Conservation (phyloP, 352 stramenopile species). For the Stramenopiles sp. region DNA sequence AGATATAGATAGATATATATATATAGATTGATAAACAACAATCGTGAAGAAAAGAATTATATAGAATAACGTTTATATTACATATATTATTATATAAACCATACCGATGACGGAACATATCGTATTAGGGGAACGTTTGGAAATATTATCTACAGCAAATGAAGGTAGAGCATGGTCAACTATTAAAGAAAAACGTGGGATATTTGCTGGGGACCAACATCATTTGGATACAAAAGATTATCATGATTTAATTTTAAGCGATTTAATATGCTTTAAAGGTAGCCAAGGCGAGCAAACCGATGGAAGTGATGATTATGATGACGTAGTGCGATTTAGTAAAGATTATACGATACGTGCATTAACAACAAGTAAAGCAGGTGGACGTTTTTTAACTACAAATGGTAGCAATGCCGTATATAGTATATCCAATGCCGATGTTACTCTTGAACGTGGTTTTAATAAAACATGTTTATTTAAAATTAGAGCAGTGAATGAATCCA, state of each 20-base stretch:
- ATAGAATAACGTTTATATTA: no score
- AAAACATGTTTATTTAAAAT: background rate
- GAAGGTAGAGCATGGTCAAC: background rate
- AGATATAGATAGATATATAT: no score
- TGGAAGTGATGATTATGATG: background rate
- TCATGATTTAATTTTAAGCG: background rate
- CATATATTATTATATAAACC: no score
- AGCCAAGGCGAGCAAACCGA: background rate
- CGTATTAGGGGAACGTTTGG: background rate
- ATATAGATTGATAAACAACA: no score
- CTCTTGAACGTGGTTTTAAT: background rate
- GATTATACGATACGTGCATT: background rate
- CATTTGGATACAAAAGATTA: background rate
- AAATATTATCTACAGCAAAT: background rate
- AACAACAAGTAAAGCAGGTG: background rate
- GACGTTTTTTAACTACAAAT: background rate
- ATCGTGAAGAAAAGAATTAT: no score
- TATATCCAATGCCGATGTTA: background rate
- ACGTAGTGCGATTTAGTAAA: background rate
- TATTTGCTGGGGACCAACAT: background rate
- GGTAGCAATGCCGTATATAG: background rate
- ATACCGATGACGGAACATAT: background rate
- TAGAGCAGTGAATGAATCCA: background rate
- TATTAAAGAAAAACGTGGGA: background rate
- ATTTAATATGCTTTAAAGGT: background rate